A percentile compares a stretch with the other conserved stretches of the same genome.
Conservation (phyloP, 495 filamentous ascomycete genomes). For the Xanthoparmelia taractica region DNA sequence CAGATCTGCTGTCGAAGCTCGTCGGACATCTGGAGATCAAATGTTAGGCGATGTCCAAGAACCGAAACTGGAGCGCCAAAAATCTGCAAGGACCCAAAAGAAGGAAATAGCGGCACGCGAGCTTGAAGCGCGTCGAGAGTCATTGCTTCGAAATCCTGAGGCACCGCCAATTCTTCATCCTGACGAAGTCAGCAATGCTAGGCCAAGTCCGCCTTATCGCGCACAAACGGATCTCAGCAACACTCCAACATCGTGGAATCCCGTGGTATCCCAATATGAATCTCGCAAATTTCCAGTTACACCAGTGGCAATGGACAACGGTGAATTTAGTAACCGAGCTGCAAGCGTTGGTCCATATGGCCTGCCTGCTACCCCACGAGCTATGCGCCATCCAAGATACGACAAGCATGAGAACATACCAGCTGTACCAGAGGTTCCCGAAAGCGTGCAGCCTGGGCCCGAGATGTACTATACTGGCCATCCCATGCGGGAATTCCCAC, state of each 20-base stretch:
- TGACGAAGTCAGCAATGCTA: constrained; percentile 43
- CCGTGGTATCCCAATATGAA: constrained; percentile 18
- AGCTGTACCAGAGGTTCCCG: constrained; percentile 59
- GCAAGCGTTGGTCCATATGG: constrained; percentile 45
- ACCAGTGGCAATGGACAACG: constrained; percentile 12
- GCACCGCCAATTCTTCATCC: constrained; percentile 75
- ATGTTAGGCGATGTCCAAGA: constrained; percentile 11
- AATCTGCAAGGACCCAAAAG: constrained; percentile 46
- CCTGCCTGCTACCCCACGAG: constrained; percentile 73
- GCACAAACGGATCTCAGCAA: constrained; percentile 33
- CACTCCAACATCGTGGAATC: constrained; percentile 27
- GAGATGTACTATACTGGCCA: constrained; percentile 58
- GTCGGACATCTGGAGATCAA: constrained; percentile 22
- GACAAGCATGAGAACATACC: constrained; percentile 52
- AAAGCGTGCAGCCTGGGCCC: constrained; percentile 45
- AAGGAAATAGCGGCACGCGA: constrained; percentile 78
- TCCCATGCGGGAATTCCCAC: constrained; percentile 45
- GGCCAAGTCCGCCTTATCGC: constrained; percentile 27
- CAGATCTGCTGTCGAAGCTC: constrained; percentile 22
- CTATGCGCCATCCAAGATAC: constrained; percentile 73
- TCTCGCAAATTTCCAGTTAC: constrained; percentile 19
- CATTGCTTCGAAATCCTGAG: constrained; percentile 68
- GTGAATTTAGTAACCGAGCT: constrained; percentile 18
- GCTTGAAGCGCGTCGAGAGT: constrained; percentile 77
- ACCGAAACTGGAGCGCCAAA: constrained; percentile 17